Base-by-base conservation (phyloP, 495 filamentous ascomycete genomes). In the Lophiostoma macrostomum region DNA sequence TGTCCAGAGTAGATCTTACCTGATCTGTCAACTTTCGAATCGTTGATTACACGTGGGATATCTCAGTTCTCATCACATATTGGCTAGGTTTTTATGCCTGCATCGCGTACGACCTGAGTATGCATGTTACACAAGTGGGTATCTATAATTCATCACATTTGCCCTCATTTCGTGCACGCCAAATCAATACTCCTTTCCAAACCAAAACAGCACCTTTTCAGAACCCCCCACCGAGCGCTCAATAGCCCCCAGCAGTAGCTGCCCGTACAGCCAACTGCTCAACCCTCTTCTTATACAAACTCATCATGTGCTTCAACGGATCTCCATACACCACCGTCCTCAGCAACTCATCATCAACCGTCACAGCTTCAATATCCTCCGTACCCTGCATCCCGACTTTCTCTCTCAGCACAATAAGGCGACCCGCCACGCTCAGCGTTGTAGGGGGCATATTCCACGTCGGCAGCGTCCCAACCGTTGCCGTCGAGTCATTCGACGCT, bases 281-380 rank as follows among this genome's bases (percentile, higher is more conserved):
- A 29, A 93, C 79, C 45, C 88, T 69, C 16, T 73, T 74, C 20
- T 77, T 73, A 69, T 93, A 93, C 32, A 90, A 53, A 65, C 72
- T 78, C 87, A 93, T 91, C 64, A 80, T 76, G 67, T 93, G 88
- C 69, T 80, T 84, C 12, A 88, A 69, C 0, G 85, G 86, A 65
- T 93, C 88, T 0, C 88, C 88, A 75, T 87, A 93, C 0, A 93
- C 72, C 8, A 86, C 77, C 1, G 71, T 73, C 23, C 82, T 69
- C 19, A 93, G 68, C 54, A 82, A 67, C 37, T 81, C 76, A 66
- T 90, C 83, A n/a, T 73, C 79, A 2, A 79, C 74, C 13, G 79
- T 69, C 48, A 80, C 81, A 16, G 85, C 87, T 38, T 80, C 76
- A 1, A 85, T 73, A 4, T 75, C 75, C 37, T 82, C 75, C 34